These are phyloP conservation scores for Saprolegnia diclina DNA, from an alignment of 352 stramenopile genomes.

Conservation along the genomic window DNA sequence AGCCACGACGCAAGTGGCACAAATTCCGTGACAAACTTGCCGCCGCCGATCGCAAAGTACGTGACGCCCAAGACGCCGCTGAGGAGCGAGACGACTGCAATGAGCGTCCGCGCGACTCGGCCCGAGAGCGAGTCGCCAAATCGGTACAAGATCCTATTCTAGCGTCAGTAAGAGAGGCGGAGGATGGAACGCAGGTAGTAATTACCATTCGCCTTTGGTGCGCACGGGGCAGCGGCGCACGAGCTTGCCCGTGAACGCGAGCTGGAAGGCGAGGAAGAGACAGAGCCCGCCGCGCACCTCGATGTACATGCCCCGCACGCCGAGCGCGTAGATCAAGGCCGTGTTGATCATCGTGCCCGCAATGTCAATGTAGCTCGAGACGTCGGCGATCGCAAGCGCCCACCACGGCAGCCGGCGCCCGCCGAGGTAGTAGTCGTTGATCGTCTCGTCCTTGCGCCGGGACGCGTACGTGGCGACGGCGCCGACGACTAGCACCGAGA, in stretches of 20 bases:
- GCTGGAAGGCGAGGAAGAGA: slow-evolving; percentile 72
- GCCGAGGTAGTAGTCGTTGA: slow-evolving; percentile 52
- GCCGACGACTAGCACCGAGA: slow-evolving; percentile 57
- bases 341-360: slow-evolving; percentile 83
- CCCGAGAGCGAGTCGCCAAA: slow-evolving; percentile 52
- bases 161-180: background rate
- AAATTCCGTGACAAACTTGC: slow-evolving; percentile 79
- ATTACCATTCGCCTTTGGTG: slow-evolving; percentile 67
- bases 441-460: slow-evolving; percentile 36
- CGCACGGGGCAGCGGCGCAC: slow-evolving; percentile 68
- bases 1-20: slow-evolving; percentile 50
- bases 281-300: slow-evolving; percentile 71
- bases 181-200: slow-evolving; percentile 25
- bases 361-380: slow-evolving; percentile 84
- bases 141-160: slow-evolving; percentile 67
- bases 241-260: slow-evolving; percentile 74
- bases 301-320: slow-evolving; percentile 82
- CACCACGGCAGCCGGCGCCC: slow-evolving; percentile 64
- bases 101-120: slow-evolving; percentile 55
- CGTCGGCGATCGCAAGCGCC: slow-evolving; percentile 62
- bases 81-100: slow-evolving; percentile 61
- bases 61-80: slow-evolving; percentile 58
- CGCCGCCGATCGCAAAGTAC: slow-evolving; percentile 71
- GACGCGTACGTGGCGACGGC: slow-evolving; percentile 50
- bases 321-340: slow-evolving; percentile 68